Conservation (phyloP, 306 rosid species). For the Arachis hypogaea region DNA sequence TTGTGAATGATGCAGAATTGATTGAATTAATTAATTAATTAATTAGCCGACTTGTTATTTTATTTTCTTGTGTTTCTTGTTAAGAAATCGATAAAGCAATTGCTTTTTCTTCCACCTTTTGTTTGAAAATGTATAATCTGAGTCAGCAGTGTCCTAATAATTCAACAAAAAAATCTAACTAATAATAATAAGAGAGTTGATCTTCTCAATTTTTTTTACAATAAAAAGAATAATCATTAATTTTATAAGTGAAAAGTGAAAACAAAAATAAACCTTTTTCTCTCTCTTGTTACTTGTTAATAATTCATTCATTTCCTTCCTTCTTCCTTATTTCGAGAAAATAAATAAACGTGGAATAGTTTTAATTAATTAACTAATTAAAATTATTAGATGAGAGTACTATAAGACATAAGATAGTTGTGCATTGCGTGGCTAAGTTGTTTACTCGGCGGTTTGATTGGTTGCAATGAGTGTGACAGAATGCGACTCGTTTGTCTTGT, state of each 20-base stretch:
- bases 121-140: slow-evolving; percentile 18
- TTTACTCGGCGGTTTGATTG: neutral
- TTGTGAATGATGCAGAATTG: neutral
- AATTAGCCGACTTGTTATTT: slow-evolving; percentile 12
- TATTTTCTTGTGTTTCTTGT: too few relatives aligned
- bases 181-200: too few relatives aligned
- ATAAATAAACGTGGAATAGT: too few relatives aligned
- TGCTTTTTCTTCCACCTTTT: neutral
- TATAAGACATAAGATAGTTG: neutral
- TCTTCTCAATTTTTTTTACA: too few relatives aligned
- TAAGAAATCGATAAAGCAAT: neutral
- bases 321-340: too few relatives aligned
- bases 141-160: slow-evolving; percentile 10
- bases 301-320: too few relatives aligned
- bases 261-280: too few relatives aligned
- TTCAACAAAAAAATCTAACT: neutral
- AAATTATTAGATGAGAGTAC: too few relatives aligned
- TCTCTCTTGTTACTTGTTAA: too few relatives aligned
- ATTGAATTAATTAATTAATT: neutral
- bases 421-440: neutral
- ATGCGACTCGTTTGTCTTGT: neutral
- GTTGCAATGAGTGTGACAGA: neutral
- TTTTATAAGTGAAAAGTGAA: too few relatives aligned
- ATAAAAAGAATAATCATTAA: too few relatives aligned
- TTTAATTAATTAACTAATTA: too few relatives aligned